phyloP scores from a whole-genome alignment of 306 rosid species.

The Rosa multiflora region DNA sequence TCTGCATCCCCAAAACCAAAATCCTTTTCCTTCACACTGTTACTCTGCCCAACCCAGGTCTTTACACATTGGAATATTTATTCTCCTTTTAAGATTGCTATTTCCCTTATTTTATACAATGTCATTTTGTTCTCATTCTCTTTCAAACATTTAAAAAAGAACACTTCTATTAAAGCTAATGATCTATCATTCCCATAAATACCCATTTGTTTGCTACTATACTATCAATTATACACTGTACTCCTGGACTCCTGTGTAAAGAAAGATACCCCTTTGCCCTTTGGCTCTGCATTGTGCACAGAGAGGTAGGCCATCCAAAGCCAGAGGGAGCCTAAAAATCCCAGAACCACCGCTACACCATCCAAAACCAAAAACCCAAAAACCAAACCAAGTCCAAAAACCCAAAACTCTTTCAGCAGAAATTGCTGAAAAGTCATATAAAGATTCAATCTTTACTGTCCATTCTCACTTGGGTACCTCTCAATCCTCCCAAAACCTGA shows the following conservation, averaged over 20 bases:
- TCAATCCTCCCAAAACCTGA: conserved; percentile 24
- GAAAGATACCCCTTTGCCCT: conserved; percentile 8
- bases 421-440: conserved; percentile 21
- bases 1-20: conserved; percentile 33
- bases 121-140: conserved; percentile 57
- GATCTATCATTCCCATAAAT: conserved; percentile 15
- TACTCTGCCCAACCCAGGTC: conserved; percentile 19
- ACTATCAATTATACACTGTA: conserved; percentile 9
- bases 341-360: neutral
- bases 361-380: conserved; percentile 26
- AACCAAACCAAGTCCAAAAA: conserved; percentile 4
- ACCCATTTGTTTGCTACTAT: conserved; percentile 3
- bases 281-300: conserved; percentile 32
- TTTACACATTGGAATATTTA: conserved; percentile 36
- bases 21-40: conserved; percentile 38
- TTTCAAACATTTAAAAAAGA: conserved; percentile 33
- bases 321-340: conserved; percentile 20
- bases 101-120: conserved; percentile 22
- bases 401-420: conserved; percentile 20
- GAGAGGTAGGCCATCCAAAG: conserved; percentile 43
- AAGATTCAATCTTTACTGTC: conserved; percentile 12
- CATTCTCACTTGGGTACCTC: conserved; percentile 21
- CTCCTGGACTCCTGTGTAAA: conserved; percentile 11
- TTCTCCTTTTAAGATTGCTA: conserved; percentile 5
- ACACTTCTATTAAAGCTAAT: conserved; percentile 14